Percentiles rank a stretch among this genome's conserved stretches.
These are phyloP conservation scores for Artemisia annua DNA, from an alignment of 129 eudicot species.

Conservation along the genomic window DNA sequence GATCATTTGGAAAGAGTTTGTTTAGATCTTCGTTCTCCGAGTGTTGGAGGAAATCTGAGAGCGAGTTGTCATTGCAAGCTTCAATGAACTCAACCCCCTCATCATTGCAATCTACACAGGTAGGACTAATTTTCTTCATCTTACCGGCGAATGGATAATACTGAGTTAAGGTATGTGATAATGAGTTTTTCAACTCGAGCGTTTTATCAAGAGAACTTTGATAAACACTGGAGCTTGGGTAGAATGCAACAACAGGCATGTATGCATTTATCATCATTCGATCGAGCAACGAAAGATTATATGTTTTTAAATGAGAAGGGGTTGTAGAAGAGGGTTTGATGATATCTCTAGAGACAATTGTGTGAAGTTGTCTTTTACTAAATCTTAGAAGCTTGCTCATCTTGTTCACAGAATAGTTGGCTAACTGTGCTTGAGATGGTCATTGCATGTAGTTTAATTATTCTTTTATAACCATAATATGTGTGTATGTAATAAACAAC, in stretches of 20 bases:
- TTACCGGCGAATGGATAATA: conserved; percentile 33
- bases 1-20: conserved; percentile 6
- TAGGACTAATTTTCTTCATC: not conserved
- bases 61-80: not conserved
- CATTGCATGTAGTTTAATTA: too few species aligned
- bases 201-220: not conserved
- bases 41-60: conserved; percentile 10
- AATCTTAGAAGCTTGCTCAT: too few species aligned
- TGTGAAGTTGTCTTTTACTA: too few species aligned
- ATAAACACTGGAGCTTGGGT: not conserved
- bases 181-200: conserved; percentile 7
- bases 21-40: not conserved
- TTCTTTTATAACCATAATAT: too few species aligned
- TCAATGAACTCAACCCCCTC: conserved; percentile 21
- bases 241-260: conserved; percentile 12
- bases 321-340: too few species aligned
- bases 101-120: conserved; percentile 21
- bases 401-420: too few species aligned
- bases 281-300: conserved; percentile 10
- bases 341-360: too few species aligned
- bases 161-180: conserved; percentile 18
- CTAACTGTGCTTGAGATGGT: too few species aligned
- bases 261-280: not conserved
- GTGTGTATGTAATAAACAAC: too few species aligned
- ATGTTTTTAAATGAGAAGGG: too few species aligned